Evolutionary conservation across 177 flowering plant species (phyloP).

Genomic region (Vitis hybrid): DNA sequence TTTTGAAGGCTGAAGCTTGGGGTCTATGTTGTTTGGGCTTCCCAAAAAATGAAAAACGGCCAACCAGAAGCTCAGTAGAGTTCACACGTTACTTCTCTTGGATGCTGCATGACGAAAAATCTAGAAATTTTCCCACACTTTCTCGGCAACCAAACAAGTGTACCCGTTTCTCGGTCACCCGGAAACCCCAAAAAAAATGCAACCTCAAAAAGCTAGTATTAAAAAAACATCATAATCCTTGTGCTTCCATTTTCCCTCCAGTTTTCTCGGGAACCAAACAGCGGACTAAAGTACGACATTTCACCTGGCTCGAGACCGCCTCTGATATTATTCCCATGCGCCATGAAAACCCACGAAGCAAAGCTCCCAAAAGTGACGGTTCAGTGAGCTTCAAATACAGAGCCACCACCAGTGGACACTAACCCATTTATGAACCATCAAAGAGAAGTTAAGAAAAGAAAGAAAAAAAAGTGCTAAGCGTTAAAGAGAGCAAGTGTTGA

Average conservation of each 20-base stretch:
- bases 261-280: no score
- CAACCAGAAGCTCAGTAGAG: not conserved
- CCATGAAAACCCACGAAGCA: no score
- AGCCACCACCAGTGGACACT: not conserved
- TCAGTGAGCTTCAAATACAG: no score
- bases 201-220: not conserved
- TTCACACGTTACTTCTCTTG: not conserved
- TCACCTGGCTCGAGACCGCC: constrained; percentile 14
- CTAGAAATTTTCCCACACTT: not conserved
- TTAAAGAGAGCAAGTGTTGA: constrained; percentile 17
- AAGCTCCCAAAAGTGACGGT: no score
- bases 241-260: no score
- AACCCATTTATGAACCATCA: constrained; percentile 29
- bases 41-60: not conserved
- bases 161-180: not conserved
- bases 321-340: not conserved
- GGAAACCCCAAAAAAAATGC: not conserved
- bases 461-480: constrained; percentile 2
- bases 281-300: not conserved
- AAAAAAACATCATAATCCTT: no score
- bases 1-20: no score
- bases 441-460: not conserved
- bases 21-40: no score
- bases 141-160: constrained; percentile 12
- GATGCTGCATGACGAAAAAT: no score